These are phyloP conservation scores for Candida loeiensis DNA, from an alignment of 805 yeast species.

Conservation along the genomic window DNA sequence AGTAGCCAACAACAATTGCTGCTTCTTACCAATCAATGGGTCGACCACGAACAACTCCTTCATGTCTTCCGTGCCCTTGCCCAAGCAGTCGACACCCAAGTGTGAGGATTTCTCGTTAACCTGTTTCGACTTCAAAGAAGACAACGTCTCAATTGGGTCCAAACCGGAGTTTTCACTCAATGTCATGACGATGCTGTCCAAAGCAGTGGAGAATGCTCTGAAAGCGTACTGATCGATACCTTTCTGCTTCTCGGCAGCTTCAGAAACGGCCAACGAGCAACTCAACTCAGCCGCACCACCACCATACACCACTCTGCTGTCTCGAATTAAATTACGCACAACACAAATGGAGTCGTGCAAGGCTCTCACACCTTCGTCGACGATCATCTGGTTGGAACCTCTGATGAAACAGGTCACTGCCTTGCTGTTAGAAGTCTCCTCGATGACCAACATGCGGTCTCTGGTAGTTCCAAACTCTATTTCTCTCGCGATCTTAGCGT, in stretches of 20 bases:
- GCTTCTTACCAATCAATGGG: constrained; percentile 96
- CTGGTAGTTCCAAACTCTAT: constrained; percentile 93
- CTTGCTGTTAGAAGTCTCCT: constrained; percentile 78
- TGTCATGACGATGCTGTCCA: constrained; percentile 90
- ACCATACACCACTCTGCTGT: constrained; percentile 94
- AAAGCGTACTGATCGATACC: constrained; percentile 98
- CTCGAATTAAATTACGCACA: constrained; percentile 89
- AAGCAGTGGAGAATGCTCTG: constrained; percentile 88
- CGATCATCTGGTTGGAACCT: constrained; percentile 97
- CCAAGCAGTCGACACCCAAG: constrained; percentile 92
- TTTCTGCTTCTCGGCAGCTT: constrained; percentile 86
- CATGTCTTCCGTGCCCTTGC: constrained; percentile 87
- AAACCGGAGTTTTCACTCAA: constrained; percentile 96
- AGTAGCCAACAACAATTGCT: constrained; percentile 91
- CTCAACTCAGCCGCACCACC: constrained; percentile 98
- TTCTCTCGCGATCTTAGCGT: constrained; percentile 81
- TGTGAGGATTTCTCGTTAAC: constrained; percentile 64
- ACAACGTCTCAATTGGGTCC: constrained; percentile 86
- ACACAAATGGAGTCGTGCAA: constrained; percentile 96
- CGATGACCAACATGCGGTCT: constrained; percentile 93
- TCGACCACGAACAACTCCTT: constrained; percentile 90
- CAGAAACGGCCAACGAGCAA: constrained; percentile 85
- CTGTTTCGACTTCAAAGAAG: constrained; percentile 81
- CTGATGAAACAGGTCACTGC: constrained; percentile 92
- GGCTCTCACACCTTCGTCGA: constrained; percentile 95